Evolutionary conservation across 163 green algal species (phyloP).

Genomic region (Chloromonas sp.): DNA sequence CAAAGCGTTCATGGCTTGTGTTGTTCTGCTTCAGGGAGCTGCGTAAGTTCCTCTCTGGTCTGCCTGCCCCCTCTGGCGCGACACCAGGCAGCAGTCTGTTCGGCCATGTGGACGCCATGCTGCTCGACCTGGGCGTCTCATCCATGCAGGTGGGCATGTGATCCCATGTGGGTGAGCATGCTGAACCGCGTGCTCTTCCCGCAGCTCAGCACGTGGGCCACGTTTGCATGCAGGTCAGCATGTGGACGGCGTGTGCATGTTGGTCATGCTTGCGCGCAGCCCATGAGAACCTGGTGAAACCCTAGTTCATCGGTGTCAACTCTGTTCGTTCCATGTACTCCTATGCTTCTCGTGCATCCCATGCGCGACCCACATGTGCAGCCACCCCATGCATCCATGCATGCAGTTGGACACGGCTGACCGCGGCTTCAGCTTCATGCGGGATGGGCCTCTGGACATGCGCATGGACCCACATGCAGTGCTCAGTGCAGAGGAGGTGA

Average conservation of each 20-base stretch:
- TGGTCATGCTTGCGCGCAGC: too few relatives aligned
- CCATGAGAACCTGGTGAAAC: too few relatives aligned
- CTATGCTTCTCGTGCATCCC: too few relatives aligned
- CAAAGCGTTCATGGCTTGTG: too few relatives aligned
- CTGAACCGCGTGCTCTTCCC: not conserved
- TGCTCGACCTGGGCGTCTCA: constrained; percentile 89
- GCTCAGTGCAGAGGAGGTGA: constrained; percentile 52
- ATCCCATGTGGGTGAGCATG: not conserved
- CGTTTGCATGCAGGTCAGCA: too few relatives aligned
- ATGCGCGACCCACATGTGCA: not conserved
- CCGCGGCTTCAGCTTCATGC: constrained; percentile 79
- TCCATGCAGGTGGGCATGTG: constrained; percentile 76
- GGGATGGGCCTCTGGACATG: constrained; percentile 83
- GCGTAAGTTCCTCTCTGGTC: not conserved
- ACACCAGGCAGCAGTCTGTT: constrained; percentile 1
- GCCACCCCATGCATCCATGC: not conserved
- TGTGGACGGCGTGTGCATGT: too few relatives aligned
- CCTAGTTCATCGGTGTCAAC: too few relatives aligned
- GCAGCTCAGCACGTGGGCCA: too few relatives aligned
- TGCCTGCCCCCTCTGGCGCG: not conserved
- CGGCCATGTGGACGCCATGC: constrained; percentile 58
- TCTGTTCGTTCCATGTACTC: too few relatives aligned
- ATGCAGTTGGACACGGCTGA: constrained; percentile 71
- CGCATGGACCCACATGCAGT: constrained; percentile 64
- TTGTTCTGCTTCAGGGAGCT: not conserved